These are phyloP conservation scores for Capsicum pubescens DNA, from an alignment of 257 asterid species.

Conservation along the genomic window DNA sequence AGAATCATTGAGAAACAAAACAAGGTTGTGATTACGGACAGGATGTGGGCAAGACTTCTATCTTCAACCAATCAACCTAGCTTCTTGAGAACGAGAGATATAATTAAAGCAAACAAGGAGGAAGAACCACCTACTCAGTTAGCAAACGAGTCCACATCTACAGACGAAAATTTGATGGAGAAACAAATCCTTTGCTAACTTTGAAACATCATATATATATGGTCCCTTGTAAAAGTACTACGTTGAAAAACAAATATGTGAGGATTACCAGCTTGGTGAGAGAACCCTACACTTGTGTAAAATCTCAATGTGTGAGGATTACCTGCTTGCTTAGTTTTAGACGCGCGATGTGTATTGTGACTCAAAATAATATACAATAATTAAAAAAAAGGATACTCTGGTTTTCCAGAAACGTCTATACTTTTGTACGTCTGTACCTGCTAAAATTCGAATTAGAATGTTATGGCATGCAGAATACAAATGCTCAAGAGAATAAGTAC, in stretches of 20 bases:
- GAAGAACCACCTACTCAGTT: slow-evolving; percentile 40
- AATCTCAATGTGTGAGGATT: background rate
- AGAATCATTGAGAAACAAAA: slow-evolving; percentile 68
- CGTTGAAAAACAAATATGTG: background rate
- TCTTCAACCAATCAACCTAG: slow-evolving; percentile 96
- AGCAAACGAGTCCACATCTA: slow-evolving; percentile 36
- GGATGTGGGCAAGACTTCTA: slow-evolving; percentile 97
- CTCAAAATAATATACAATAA: background rate
- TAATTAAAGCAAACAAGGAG: slow-evolving; percentile 37
- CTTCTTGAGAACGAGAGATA: slow-evolving; percentile 53
- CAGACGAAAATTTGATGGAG: slow-evolving; percentile 27
- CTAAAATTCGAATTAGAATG: background rate
- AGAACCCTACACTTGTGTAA: background rate
- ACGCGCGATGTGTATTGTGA: background rate
- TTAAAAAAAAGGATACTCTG: background rate
- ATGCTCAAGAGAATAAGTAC: too few species aligned
- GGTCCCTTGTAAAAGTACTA: background rate
- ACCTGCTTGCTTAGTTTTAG: slow-evolving; percentile 14
- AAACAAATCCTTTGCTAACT: slow-evolving; percentile 13
- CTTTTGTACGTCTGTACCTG: background rate
- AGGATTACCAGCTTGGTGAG: slow-evolving; percentile 20
- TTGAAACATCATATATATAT: background rate
- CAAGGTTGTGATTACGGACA: slow-evolving; percentile 88
- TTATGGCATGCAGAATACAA: too few species aligned
- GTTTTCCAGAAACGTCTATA: background rate